Evolutionary conservation across 257 asterid genomes (phyloP).

Genomic region (Salvia splendens): DNA sequence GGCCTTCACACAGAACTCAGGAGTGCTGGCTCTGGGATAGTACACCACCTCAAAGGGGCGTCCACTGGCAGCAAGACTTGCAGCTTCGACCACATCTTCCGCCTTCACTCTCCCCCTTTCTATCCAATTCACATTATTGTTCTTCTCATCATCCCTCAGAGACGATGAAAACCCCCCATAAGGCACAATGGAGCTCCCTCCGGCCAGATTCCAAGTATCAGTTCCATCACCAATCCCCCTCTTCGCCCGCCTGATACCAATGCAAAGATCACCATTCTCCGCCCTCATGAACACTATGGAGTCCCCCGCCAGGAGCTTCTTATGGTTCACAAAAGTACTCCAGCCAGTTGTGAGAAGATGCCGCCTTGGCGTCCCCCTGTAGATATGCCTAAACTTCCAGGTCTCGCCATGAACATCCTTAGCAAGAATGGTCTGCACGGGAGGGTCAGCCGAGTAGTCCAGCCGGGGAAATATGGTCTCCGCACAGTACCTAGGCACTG

Average conservation of each 20-base stretch:
- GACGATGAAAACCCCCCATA: slow-evolving; percentile 69
- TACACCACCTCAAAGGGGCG: slow-evolving; percentile 77
- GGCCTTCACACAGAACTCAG: slow-evolving; percentile 88
- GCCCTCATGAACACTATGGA: slow-evolving; percentile 86
- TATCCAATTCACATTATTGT: slow-evolving; percentile 36
- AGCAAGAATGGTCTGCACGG: slow-evolving; percentile 77
- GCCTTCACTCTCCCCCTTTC: slow-evolving; percentile 58
- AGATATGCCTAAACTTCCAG: slow-evolving; percentile 93
- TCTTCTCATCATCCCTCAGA: slow-evolving; percentile 61
- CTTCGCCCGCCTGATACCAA: slow-evolving; percentile 84
- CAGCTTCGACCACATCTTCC: slow-evolving; percentile 80
- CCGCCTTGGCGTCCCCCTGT: slow-evolving; percentile 91
- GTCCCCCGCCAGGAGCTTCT: slow-evolving; percentile 93
- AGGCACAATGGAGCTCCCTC: slow-evolving; percentile 52
- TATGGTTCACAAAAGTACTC: slow-evolving; percentile 92
- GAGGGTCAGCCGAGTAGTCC: slow-evolving; percentile 80
- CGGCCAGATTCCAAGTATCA: slow-evolving; percentile 61
- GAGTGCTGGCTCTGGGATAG: slow-evolving; percentile 93
- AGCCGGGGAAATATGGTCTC: slow-evolving; percentile 83
- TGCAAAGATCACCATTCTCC: slow-evolving; percentile 79
- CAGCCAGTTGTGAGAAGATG: slow-evolving; percentile 95
- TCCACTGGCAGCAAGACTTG: slow-evolving; percentile 65
- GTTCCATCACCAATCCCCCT: slow-evolving; percentile 71
- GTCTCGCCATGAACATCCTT: slow-evolving; percentile 93
- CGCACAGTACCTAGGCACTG: slow-evolving; percentile 93